phyloP scores from a whole-genome alignment of 2,329 filamentous ascomycete species.

The Epichloe sibirici region DNA sequence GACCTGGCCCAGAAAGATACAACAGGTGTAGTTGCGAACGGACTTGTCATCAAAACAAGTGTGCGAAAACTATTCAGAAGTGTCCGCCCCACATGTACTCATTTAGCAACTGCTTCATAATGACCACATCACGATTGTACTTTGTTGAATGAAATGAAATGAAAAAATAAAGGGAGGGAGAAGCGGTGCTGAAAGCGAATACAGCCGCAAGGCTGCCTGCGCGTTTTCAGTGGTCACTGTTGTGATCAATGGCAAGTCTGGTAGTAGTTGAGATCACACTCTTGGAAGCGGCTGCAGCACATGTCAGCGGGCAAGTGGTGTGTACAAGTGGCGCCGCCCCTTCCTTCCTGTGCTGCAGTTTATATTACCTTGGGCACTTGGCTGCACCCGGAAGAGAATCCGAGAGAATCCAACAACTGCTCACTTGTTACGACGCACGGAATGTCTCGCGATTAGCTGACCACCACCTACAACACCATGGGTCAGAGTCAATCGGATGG shows the following conservation, averaged over 20 bases:
- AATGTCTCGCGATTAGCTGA: conserved; percentile 12
- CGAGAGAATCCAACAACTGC: neutral
- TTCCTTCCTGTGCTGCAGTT: neutral
- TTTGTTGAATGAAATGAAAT: too few relatives aligned
- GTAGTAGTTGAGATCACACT: too few relatives aligned
- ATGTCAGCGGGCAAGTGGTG: neutral
- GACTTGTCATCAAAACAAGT: neutral
- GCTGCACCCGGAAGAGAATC: neutral
- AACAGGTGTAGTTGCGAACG: neutral
- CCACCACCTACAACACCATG: conserved; percentile 25
- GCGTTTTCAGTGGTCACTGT: too few relatives aligned
- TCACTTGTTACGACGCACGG: conserved; percentile 2
- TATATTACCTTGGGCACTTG: too few relatives aligned
- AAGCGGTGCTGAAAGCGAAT: too few relatives aligned
- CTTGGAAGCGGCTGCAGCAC: neutral
- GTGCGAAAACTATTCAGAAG: neutral
- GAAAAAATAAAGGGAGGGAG: too few relatives aligned
- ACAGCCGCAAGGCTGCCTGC: too few relatives aligned
- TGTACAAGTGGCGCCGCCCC: neutral
- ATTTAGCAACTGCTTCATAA: too few relatives aligned
- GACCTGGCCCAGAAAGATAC: neutral
- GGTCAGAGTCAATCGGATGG: conserved; percentile 40
- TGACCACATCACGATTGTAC: too few relatives aligned
- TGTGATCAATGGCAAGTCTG: too few relatives aligned
- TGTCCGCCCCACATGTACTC: neutral